Percentiles rank a stretch among this genome's conserved stretches.
These are phyloP conservation scores for Fonsecaea monophora DNA, from an alignment of 2,329 filamentous ascomycete species.

Conservation along the genomic window DNA sequence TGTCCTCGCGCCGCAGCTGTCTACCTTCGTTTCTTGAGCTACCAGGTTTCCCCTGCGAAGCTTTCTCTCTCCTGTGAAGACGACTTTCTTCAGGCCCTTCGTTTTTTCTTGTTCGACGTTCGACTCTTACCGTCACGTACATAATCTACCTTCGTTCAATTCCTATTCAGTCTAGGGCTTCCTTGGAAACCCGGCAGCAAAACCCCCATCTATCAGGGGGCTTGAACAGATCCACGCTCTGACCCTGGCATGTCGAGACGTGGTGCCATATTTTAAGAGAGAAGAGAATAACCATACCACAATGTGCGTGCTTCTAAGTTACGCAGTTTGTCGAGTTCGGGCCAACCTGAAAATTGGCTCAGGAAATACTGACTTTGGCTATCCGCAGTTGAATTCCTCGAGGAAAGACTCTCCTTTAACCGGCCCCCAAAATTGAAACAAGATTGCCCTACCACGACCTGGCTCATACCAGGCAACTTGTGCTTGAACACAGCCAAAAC, in stretches of 20 bases:
- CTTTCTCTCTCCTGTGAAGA: conserved; percentile 15
- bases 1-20: conserved; percentile 31
- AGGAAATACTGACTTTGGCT: conserved; percentile 14
- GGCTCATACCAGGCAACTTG: not conserved
- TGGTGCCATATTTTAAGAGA: conserved; percentile 17
- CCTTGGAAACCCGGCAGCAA: not conserved
- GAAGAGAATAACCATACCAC: conserved; percentile 14
- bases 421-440: conserved; percentile 14
- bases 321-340: not conserved
- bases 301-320: conserved; percentile 15
- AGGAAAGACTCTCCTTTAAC: conserved; percentile 17
- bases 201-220: not conserved
- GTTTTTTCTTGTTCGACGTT: conserved; percentile 27
- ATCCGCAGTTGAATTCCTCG: not conserved
- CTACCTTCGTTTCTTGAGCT: conserved; percentile 36
- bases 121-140: conserved; percentile 18
- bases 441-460: conserved; percentile 15
- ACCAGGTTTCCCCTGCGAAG: conserved; percentile 9
- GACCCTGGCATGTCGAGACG: conserved; percentile 17
- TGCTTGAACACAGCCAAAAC: conserved; percentile 14
- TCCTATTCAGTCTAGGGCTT: conserved; percentile 12
- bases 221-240: conserved; percentile 3
- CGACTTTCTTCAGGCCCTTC: conserved; percentile 25
- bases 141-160: conserved; percentile 31
- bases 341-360: not conserved